Base-by-base conservation (phyloP, 23 red algal genomes). In the Pyropia haitanensis region DNA sequence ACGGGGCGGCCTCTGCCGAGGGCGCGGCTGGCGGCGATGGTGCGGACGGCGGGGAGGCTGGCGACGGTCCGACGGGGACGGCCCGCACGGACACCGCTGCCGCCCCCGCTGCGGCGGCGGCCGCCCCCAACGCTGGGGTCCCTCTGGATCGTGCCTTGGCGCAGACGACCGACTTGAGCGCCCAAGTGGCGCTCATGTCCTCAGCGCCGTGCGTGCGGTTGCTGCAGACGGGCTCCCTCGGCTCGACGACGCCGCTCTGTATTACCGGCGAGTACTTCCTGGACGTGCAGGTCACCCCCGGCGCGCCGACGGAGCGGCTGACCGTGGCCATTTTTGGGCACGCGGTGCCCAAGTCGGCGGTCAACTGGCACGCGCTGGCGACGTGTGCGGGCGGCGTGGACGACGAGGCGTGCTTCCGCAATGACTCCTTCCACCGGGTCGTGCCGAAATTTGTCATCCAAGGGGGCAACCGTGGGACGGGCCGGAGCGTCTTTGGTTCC, bases 321-420 rank as follows among this genome's bases (percentile, higher is more conserved):
- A 65, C 39, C 18, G 74, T 95, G 33, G 88, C 69, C n/a, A 59
- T 95, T 13, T 95, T 95, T 58, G 88, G 80, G 6, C 62, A 79
- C 66, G 77, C 77, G 14, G 88, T 85, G 13, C 88, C 88, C 16
- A 80, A 87, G 68, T 80, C 79, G 14, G 88, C 88, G 3, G 72
- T 63, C 30, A 95, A 95, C 55, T 95, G 85, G 53, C 73, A 62
- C 16, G 61, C 70, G 18, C 61, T 85, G 21, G 80, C 71, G 50
- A 87, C 77, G 21, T 95, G 88, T 64, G 72, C 66, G 16, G 85
- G 85, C 15, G 80, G 63, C 54, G 69, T 87, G 73, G 75, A 82
- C 61, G 64, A 65, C 32, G 56, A 65, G 29, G 53, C 70, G 5
- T 85, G 88, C 51, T 87, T 72, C 56, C 58, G 71, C 24, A 53